Conservation (phyloP, 75 land plant species). For the Pinus taeda region DNA sequence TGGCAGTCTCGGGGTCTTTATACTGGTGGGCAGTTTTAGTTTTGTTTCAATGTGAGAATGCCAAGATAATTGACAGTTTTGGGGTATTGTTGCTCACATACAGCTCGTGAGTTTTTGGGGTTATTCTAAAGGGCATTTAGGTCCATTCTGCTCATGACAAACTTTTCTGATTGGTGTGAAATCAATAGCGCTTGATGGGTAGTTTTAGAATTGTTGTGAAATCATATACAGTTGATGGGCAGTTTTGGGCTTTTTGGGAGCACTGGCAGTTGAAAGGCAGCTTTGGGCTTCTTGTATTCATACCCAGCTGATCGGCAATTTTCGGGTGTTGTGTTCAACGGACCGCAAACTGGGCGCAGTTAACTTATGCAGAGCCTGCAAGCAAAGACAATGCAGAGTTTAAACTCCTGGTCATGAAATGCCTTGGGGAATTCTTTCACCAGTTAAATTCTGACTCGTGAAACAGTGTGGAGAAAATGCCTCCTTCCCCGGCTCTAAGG, state of each 20-base stretch:
- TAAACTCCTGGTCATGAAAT: background rate
- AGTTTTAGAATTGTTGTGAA: background rate
- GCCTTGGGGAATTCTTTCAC: background rate
- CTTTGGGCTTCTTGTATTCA: background rate
- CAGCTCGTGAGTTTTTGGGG: background rate
- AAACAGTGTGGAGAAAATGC: slow-evolving; percentile 21
- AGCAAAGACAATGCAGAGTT: background rate
- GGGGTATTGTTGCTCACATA: background rate
- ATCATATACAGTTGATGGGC: background rate
- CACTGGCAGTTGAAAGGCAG: background rate
- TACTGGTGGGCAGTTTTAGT: background rate
- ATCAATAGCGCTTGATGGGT: background rate
- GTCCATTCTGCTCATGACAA: background rate
- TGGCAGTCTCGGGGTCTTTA: background rate
- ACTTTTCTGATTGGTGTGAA: background rate
- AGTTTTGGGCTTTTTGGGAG: background rate
- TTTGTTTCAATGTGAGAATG: background rate
- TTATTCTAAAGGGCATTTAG: background rate
- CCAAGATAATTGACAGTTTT: background rate
- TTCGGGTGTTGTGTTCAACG: background rate
- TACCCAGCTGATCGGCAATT: background rate
- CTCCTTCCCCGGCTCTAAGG: slow-evolving; percentile 51
- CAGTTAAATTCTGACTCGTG: background rate
- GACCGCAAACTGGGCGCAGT: background rate
- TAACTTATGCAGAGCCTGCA: background rate